These are phyloP conservation scores for Sarocladium oryzae DNA, from an alignment of 2,329 filamentous ascomycete genomes.

Conservation along the genomic window DNA sequence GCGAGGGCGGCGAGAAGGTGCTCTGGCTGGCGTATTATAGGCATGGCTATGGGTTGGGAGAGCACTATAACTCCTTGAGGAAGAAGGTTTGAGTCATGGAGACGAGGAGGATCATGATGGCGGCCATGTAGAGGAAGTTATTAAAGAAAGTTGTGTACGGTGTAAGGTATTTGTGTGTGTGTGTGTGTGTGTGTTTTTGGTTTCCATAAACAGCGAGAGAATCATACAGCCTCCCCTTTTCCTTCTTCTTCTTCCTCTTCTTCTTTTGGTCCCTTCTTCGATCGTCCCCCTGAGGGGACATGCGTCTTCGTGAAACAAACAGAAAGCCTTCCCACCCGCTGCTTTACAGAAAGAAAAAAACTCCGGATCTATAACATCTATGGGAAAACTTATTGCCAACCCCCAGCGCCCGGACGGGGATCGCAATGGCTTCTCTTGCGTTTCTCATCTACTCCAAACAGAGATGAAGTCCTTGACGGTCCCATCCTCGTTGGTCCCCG, in stretches of 20 bases:
- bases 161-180: too few relatives aligned
- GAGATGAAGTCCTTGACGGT: slow-evolving; percentile 46
- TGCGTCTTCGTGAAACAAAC: background rate
- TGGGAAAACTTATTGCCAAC: too few relatives aligned
- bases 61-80: slow-evolving; percentile 91
- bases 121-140: slow-evolving; percentile 12
- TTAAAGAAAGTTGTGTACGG: background rate
- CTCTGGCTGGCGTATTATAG: slow-evolving; percentile 93
- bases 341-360: background rate
- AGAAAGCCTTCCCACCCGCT: background rate
- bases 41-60: slow-evolving; percentile 87
- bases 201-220: too few relatives aligned
- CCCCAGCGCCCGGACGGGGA: too few relatives aligned
- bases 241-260: too few relatives aligned
- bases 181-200: too few relatives aligned
- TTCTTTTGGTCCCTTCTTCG: too few relatives aligned
- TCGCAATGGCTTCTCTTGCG: too few relatives aligned
- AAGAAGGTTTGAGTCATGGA: slow-evolving; percentile 16
- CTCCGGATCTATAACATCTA: too few relatives aligned
- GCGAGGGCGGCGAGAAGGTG: slow-evolving; percentile 42
- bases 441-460: slow-evolving; percentile 44
- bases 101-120: background rate
- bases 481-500: slow-evolving; percentile 38
- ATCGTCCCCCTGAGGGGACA: background rate
- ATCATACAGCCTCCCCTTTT: background rate